Evolutionary conservation across 2,329 filamentous ascomycete species (phyloP), one percentile per base, ranked within the genome.

Genomic region (Zelopaecilomyces penicillatus): DNA sequence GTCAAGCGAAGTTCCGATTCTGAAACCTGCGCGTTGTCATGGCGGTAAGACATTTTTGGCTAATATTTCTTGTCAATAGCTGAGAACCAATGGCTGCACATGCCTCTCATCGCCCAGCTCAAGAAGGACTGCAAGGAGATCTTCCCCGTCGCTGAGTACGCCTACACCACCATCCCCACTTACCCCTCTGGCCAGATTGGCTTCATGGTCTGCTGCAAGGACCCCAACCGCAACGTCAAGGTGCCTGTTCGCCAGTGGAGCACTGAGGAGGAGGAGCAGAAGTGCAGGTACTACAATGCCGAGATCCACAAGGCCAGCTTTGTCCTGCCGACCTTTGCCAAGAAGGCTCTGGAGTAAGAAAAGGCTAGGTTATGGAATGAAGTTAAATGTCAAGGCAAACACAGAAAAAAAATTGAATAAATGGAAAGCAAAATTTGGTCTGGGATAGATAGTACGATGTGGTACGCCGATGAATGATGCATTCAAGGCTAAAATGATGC

Each of bases 121-220:
- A 95, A 95, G 82, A 90, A 95, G 78, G 80, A 89, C 64, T 96
- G 91, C 85, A 85, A 85, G 68, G 85, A 93, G 69, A 87, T 98
- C 68, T 98, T 98, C 83, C 90, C 93, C 54, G 87, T 87, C 52
- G 93, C 86, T 67, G 93, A 98, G 74, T 98, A 97, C 74, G 93
- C 87, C 59, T 98, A 96, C 80, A 97, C 91, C 62, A 97, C 91
- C 60, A 98, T 98, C 69, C 93, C 93, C 48, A 98, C 93, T 64
- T 98, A 98, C 77, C 93, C 93, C 55, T 95, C 88, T 46, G 93
- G 93, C 65, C 93, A 98, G 76, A 98, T 98, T 62, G 93, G 93
- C 65, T 98, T 98, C 83, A 96, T 98, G 90, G 87, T 98, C 64
- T 97, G 93, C 83, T 87, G 78, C 83, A 97, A 98, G 82, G 91